These are phyloP conservation scores for Aspergillus affinis DNA, from an alignment of 495 filamentous ascomycete genomes.

Conservation along the genomic window DNA sequence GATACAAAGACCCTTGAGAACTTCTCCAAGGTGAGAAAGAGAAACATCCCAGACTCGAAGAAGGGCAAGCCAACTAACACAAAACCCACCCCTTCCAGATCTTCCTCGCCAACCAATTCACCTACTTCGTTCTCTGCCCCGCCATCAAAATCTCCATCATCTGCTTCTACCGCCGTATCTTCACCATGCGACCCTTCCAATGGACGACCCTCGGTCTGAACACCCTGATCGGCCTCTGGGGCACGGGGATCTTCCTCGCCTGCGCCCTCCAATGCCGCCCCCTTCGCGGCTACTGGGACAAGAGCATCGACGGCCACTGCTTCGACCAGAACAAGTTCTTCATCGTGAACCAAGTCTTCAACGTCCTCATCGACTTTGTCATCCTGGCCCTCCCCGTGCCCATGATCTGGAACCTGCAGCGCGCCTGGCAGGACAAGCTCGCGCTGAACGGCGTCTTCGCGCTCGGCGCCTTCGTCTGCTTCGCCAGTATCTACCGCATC, in stretches of 20 bases:
- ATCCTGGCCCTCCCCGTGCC: constrained; percentile 42
- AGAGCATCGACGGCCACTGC: constrained; percentile 34
- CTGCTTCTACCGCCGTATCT: constrained; percentile 49
- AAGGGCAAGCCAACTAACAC: neutral
- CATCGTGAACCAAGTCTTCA: constrained; percentile 46
- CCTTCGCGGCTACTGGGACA: constrained; percentile 42
- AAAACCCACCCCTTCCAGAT: constrained; percentile 27
- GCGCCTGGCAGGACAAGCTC: constrained; percentile 44
- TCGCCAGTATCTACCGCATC: constrained; percentile 51
- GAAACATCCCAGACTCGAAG: neutral
- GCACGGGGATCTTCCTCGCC: constrained; percentile 35
- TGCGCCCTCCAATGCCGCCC: constrained; percentile 46
- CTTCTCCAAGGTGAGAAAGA: constrained; percentile 36
- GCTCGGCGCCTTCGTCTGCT: constrained; percentile 49
- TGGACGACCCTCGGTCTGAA: constrained; percentile 29
- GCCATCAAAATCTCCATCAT: constrained; percentile 46
- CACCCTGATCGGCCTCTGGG: constrained; percentile 37
- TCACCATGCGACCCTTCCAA: constrained; percentile 41
- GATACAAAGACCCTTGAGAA: constrained; percentile 27
- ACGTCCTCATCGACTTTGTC: constrained; percentile 44
- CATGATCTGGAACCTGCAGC: constrained; percentile 47
- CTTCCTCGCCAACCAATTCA: constrained; percentile 47
- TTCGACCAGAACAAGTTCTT: constrained; percentile 38
- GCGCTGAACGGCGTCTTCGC: constrained; percentile 49
- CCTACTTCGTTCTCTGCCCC: constrained; percentile 43